phyloP scores from a whole-genome alignment of 192 early-diverging fungal genomes.

The Coemansia sp. region DNA sequence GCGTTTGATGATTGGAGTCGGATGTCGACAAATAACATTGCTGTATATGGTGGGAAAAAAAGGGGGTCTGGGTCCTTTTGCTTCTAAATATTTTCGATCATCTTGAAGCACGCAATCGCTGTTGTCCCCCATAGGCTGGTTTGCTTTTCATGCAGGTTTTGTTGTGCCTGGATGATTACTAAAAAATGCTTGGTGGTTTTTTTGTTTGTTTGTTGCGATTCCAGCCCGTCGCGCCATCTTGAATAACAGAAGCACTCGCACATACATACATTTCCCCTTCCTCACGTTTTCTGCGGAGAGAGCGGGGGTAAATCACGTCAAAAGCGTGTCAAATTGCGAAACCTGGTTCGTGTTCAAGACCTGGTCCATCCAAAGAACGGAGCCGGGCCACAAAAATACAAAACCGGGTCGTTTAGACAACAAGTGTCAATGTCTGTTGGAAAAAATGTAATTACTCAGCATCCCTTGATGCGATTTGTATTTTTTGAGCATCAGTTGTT shows the following conservation, averaged over 20 bases:
- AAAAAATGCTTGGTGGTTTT: too few species aligned
- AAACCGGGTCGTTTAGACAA: not conserved
- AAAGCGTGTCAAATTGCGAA: not conserved
- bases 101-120: slow-evolving; percentile 1
- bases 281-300: not conserved
- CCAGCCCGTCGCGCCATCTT: too few species aligned
- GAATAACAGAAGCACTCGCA: too few species aligned
- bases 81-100: not conserved
- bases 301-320: not conserved
- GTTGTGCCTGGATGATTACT: not conserved
- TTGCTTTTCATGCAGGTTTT: not conserved
- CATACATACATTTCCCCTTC: too few species aligned
- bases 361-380: not conserved
- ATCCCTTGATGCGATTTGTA: too few species aligned
- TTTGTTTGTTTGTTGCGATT: too few species aligned
- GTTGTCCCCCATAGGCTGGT: not conserved
- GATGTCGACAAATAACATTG: too few species aligned
- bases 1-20: not conserved
- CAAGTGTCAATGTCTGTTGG: not conserved
- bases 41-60: too few species aligned
- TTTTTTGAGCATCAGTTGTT: too few species aligned
- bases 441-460: too few species aligned
- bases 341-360: not conserved
- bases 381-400: not conserved
- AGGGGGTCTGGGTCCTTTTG: not conserved